phyloP scores from a whole-genome alignment of 768 basidiomycete genomes.

The Pulveroboletus sp. region DNA sequence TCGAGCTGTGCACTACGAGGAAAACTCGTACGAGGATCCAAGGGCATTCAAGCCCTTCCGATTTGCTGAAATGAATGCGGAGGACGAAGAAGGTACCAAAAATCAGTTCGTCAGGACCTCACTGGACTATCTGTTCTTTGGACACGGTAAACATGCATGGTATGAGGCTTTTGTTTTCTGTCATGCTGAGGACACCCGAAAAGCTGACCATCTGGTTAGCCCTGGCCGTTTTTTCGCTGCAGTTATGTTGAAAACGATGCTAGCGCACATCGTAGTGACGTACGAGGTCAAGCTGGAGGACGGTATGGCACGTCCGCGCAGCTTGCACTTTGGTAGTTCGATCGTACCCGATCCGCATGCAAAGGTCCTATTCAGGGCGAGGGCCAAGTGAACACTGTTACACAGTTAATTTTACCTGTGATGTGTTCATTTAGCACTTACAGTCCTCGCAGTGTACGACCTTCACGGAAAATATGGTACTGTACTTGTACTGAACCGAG shows the following conservation, averaged over 20 bases:
- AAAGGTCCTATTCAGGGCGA: slow-evolving; percentile 15
- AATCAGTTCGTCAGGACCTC: slow-evolving; percentile 33
- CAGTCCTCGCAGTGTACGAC: too few species aligned
- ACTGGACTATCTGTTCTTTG: slow-evolving; percentile 36
- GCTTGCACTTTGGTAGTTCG: not conserved
- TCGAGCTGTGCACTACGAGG: slow-evolving; percentile 22
- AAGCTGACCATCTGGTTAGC: not conserved
- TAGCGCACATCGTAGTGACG: slow-evolving; percentile 13
- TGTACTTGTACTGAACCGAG: too few species aligned
- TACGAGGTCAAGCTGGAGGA: slow-evolving; percentile 20
- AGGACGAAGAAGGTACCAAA: slow-evolving; percentile 26
- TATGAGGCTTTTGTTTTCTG: not conserved
- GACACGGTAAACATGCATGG: slow-evolving; percentile 23
- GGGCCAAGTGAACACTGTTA: not conserved
- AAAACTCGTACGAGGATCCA: slow-evolving; percentile 31
- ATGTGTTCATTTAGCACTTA: too few species aligned
- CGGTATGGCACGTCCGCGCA: not conserved
- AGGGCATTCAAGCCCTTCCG: slow-evolving; percentile 28
- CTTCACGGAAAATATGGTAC: too few species aligned
- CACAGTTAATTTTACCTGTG: too few species aligned
- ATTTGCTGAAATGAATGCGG: slow-evolving; percentile 35
- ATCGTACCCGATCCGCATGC: slow-evolving; percentile 4
- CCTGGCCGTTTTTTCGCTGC: slow-evolving; percentile 16
- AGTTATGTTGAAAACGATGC: slow-evolving; percentile 9
- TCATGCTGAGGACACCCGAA: not conserved